A percentile compares a stretch with the other conserved stretches of the same genome.
phyloP scores from a whole-genome alignment of 257 asterid genomes.

The Penstemon barbatus region DNA sequence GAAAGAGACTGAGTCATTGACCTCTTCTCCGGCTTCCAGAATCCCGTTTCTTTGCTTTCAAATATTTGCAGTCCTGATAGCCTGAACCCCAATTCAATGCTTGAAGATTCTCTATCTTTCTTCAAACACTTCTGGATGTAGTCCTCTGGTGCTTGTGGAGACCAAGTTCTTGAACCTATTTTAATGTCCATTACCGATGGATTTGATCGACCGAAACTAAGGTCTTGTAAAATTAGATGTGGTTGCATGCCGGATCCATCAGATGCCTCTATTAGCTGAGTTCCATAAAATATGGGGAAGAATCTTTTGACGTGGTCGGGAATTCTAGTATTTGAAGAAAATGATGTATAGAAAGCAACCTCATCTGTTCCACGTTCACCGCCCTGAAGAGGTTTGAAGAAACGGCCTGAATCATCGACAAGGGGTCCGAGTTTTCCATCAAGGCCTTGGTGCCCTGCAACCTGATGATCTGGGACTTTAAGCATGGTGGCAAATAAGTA shows the following conservation, averaged over 20 bases:
- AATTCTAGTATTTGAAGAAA: slow-evolving; percentile 56
- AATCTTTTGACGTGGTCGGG: slow-evolving; percentile 58
- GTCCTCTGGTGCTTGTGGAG: slow-evolving; percentile 60
- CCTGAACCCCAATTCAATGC: slow-evolving; percentile 71
- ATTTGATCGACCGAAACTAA: slow-evolving; percentile 40
- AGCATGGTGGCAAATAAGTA: slow-evolving; percentile 47
- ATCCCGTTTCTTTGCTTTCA: slow-evolving; percentile 43
- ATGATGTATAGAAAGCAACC: slow-evolving; percentile 66
- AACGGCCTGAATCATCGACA: slow-evolving; percentile 78
- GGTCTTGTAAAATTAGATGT: slow-evolving; percentile 68
- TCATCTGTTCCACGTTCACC: slow-evolving; percentile 77
- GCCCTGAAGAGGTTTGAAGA: slow-evolving; percentile 94
- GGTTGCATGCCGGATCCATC: slow-evolving; percentile 82
- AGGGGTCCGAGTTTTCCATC: slow-evolving; percentile 82
- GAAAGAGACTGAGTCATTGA: slow-evolving; percentile 45
- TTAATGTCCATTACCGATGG: slow-evolving; percentile 90
- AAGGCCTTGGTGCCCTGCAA: slow-evolving; percentile 85
- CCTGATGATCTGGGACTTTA: slow-evolving; percentile 79
- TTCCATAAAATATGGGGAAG: slow-evolving; percentile 78
- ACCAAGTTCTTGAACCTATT: slow-evolving; percentile 91
- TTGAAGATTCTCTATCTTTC: slow-evolving; percentile 68
- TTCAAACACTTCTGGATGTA: slow-evolving; percentile 64
- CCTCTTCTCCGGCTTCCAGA: slow-evolving; percentile 64
- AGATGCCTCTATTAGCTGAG: slow-evolving; percentile 80
- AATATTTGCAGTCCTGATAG: slow-evolving; percentile 71